phyloP scores from a whole-genome alignment of 2,329 filamentous ascomycete species.

The Xylariomycetidae sp. region DNA sequence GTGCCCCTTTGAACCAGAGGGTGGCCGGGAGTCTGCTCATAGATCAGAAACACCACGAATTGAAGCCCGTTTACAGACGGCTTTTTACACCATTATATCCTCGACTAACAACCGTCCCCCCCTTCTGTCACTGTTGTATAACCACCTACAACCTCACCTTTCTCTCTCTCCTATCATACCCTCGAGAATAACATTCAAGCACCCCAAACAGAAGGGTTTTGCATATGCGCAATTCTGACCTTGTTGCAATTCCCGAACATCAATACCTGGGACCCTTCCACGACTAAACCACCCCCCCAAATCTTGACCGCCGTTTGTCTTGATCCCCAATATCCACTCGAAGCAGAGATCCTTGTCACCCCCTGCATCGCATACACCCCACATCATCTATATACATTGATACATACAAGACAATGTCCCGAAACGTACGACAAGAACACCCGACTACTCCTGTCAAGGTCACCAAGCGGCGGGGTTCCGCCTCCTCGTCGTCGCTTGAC shows the following conservation, averaged over 20 bases:
- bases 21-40: conserved; percentile 26
- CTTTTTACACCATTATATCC: no score
- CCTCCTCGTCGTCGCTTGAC: conserved; percentile 50
- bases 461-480: conserved; percentile 44
- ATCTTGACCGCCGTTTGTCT: conserved; percentile 34
- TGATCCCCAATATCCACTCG: no score
- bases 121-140: conserved; percentile 6
- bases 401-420: conserved; percentile 39
- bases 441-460: conserved; percentile 39
- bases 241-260: no score
- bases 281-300: no score
- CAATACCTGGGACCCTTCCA: no score
- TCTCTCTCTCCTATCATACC: no score
- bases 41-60: conserved; percentile 24
- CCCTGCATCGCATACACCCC: conserved; percentile 15
- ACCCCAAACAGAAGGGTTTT: no score
- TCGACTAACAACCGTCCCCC: conserved; percentile 4
- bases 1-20: conserved; percentile 19
- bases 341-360: conserved; percentile 17
- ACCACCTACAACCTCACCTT: background rate
- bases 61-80: conserved; percentile 15
- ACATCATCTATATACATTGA: conserved; percentile 15
- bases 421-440: conserved; percentile 47
- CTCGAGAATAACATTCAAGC: no score
- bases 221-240: no score